Evolutionary conservation across 257 asterid genomes (phyloP), one percentile per base, ranked within the genome.

Genomic region (Nicotiana tomentosiformis): DNA sequence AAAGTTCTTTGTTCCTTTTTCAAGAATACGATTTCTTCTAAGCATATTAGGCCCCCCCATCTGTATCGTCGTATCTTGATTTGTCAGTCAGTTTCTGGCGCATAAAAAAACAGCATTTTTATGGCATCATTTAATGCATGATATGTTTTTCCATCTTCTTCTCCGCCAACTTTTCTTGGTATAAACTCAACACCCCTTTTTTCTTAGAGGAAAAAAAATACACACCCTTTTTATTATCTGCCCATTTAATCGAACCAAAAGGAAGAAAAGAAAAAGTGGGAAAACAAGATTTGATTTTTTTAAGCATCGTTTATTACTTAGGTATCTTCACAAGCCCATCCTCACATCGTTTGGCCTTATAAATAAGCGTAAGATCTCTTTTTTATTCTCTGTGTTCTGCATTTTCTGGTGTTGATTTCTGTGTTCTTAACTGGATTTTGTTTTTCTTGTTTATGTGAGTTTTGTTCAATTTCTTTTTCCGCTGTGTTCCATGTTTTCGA

Each of bases 131-230:
- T 62, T 62, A 14, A 26, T 43, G 76, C 60, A 80, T 80, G 76
- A 20, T 62, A 23, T 51, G 46, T 51, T 46, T 43, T 66, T 18
- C 29, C 78, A 66, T 84, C 87, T 77, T 66, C 84, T 81, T 85
- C 86, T 85, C 85, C 85, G 87, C 60, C 87, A 77, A 39, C 86
- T 83, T 87, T 84, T 82, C 77, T 81, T 56, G 84, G 46, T 70
- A 58, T 74, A 57, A 77, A 32, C 84, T 81, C 35, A 7, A 55
- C 37, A 49, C 17, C 66, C 14, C 49, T 56, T 7, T 46, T 20
- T 65, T 74, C 30, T 66, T 53, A 11, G 58, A 10, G 16, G 10
- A 39, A 39, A 39, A 39, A 39, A 39, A 39, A 39, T 2, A 11
- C 17, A 32, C 57, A 3, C 16, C 14, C 39, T 23, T 23, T 74